A percentile compares a stretch with the other conserved stretches of the same genome.
These are phyloP conservation scores for Rhynchosporium secalis DNA, from an alignment of 2,329 filamentous ascomycete species.

Conservation along the genomic window DNA sequence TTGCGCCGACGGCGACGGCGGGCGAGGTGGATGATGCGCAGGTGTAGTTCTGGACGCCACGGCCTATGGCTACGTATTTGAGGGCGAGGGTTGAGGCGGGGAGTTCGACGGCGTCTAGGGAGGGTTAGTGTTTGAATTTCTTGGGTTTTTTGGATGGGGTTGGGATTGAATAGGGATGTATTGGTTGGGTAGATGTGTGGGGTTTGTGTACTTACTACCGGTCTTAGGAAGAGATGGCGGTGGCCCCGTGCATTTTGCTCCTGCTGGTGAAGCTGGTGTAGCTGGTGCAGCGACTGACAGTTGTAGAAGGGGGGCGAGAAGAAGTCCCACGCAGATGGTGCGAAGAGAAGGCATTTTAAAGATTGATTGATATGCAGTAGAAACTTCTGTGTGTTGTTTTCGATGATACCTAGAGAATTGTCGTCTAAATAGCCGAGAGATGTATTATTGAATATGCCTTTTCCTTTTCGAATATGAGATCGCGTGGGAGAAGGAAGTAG, in stretches of 20 bases:
- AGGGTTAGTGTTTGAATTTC: not conserved
- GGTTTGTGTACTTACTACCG: slow-evolving; percentile 28
- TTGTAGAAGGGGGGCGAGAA: slow-evolving; percentile 28
- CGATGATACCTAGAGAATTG: slow-evolving; percentile 10
- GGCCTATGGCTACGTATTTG: slow-evolving; percentile 37
- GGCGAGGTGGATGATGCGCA: slow-evolving; percentile 29
- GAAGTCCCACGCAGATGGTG: slow-evolving; percentile 29
- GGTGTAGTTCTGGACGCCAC: slow-evolving; percentile 40
- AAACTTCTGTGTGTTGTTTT: slow-evolving; percentile 2
- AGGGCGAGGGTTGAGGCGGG: slow-evolving; percentile 33
- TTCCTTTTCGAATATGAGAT: not conserved
- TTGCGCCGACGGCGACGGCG: slow-evolving; percentile 33
- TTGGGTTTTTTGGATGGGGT: not conserved
- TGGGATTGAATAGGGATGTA: not conserved
- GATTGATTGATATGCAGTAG: not conserved
- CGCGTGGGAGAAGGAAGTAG: not conserved
- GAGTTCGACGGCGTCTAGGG: slow-evolving; percentile 32
- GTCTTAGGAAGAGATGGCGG: slow-evolving; percentile 29
- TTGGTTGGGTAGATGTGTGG: slow-evolving; percentile 31
- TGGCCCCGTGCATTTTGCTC: slow-evolving; percentile 4
- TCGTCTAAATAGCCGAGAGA: slow-evolving; percentile 1
- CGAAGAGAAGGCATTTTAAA: slow-evolving; percentile 34
- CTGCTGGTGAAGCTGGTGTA: slow-evolving; percentile 3
- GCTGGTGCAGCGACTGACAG: slow-evolving; percentile 28
- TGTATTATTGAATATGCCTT: not conserved